Conservation (phyloP, 345 rosid genomes). For the Lagerstroemia speciosa region DNA sequence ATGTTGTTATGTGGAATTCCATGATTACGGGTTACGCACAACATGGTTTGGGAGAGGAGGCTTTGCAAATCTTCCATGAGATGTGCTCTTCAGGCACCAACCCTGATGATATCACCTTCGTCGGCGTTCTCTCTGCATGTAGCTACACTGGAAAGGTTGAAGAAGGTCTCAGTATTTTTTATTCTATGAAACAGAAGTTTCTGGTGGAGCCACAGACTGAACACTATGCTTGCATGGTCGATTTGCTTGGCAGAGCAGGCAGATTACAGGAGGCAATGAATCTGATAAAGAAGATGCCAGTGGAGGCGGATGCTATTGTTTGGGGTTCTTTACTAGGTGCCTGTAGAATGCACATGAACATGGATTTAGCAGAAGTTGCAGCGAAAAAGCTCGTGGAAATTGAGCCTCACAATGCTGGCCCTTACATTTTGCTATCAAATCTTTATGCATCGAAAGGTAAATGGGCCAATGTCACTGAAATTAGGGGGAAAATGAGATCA, state of each 20-base stretch:
- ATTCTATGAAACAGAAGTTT: constrained; percentile 52
- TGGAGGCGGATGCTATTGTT: constrained; percentile 67
- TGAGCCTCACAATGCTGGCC: constrained; percentile 69
- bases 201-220: constrained; percentile 37
- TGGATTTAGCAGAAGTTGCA: constrained; percentile 68
- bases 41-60: constrained; percentile 65
- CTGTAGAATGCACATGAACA: constrained; percentile 52
- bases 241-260: constrained; percentile 82
- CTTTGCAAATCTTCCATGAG: constrained; percentile 47
- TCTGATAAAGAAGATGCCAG: constrained; percentile 49
- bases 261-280: constrained; percentile 52
- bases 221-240: constrained; percentile 77
- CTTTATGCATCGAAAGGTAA: constrained; percentile 58
- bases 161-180: constrained; percentile 59
- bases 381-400: constrained; percentile 51
- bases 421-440: constrained; percentile 56
- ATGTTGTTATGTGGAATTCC: constrained; percentile 78
- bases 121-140: constrained; percentile 76
- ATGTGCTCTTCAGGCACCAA: constrained; percentile 44
- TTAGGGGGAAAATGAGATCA: constrained; percentile 46
- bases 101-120: constrained; percentile 63
- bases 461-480: constrained; percentile 50
- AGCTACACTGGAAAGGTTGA: constrained; percentile 59
- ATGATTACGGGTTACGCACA: constrained; percentile 67
- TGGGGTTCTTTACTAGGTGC: constrained; percentile 83